These are phyloP conservation scores for Phytophthora pini DNA, from an alignment of 352 stramenopile species.

Conservation along the genomic window DNA sequence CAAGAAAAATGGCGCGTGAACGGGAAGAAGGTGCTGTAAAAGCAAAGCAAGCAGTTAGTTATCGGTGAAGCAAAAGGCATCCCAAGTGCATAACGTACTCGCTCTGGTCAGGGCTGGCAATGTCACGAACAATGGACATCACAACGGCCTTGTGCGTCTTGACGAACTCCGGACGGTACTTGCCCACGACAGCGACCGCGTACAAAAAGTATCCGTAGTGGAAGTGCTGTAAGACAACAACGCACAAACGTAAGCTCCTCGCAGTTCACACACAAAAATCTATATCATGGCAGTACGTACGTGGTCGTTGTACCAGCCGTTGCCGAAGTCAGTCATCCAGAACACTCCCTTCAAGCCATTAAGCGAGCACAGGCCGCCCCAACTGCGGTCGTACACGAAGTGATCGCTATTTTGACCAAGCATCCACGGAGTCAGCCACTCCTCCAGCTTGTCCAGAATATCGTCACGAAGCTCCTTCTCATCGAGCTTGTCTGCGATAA, in stretches of 20 bases:
- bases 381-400: constrained; percentile 94
- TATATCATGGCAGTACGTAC: constrained; percentile 47
- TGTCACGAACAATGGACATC: constrained; percentile 78
- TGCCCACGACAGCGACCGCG: constrained; percentile 78
- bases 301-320: constrained; percentile 92
- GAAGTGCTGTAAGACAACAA: constrained; percentile 86
- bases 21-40: constrained; percentile 82
- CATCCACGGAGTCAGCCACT: constrained; percentile 83
- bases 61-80: neutral
- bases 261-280: neutral
- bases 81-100: constrained; percentile 54
- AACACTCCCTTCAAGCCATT: constrained; percentile 91
- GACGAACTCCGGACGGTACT: constrained; percentile 79
- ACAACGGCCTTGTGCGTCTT: constrained; percentile 77
- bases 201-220: constrained; percentile 96
- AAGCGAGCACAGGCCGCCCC: constrained; percentile 92
- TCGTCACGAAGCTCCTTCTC: constrained; percentile 55
- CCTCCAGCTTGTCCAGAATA: constrained; percentile 68
- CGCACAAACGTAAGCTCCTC: constrained; percentile 7
- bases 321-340: constrained; percentile 94
- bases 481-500: constrained; percentile 84
- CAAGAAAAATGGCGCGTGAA: constrained; percentile 96
- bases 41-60: constrained; percentile 22
- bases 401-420: constrained; percentile 74
- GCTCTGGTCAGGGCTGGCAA: constrained; percentile 63